phyloP scores from a whole-genome alignment of 495 filamentous ascomycete species.

The Ramalina peruviana region DNA sequence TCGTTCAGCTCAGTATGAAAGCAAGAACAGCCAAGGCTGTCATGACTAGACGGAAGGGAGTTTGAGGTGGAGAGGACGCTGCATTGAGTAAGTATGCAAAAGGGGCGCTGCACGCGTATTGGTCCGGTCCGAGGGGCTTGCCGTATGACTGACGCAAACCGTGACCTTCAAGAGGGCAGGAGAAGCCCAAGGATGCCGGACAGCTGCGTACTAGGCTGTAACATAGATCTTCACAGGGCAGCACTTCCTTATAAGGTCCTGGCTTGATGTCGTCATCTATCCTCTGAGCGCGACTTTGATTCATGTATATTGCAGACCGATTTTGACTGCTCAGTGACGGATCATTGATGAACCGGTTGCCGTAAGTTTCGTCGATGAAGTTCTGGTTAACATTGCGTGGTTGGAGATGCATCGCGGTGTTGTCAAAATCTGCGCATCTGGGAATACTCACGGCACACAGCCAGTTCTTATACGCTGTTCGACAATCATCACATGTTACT shows the following conservation, averaged over 20 bases:
- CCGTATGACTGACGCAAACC: constrained; percentile 58
- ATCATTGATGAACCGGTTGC: constrained; percentile 8
- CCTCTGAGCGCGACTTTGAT: constrained; percentile 44
- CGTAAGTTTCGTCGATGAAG: constrained; percentile 51
- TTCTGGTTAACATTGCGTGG: constrained; percentile 51
- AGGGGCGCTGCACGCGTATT: not conserved
- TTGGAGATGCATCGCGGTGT: constrained; percentile 38
- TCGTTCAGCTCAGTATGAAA: too few relatives aligned
- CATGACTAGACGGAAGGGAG: too few relatives aligned
- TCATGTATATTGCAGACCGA: constrained; percentile 7
- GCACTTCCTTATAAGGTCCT: constrained; percentile 85
- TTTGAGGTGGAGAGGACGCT: too few relatives aligned
- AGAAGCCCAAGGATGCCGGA: constrained; percentile 63
- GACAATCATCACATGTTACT: constrained; percentile 61
- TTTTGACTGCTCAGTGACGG: constrained; percentile 8
- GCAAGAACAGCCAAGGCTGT: too few relatives aligned
- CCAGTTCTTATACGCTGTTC: constrained; percentile 75
- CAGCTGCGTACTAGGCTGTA: constrained; percentile 71
- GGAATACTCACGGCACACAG: constrained; percentile 88
- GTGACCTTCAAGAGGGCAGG: constrained; percentile 47
- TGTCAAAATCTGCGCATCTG: constrained; percentile 71
- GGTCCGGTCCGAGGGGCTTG: constrained; percentile 6
- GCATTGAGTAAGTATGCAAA: not conserved
- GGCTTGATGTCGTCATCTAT: constrained; percentile 63
- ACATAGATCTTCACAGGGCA: constrained; percentile 77